A percentile compares a stretch with the other conserved stretches of the same genome.
phyloP scores from a whole-genome alignment of 2,329 filamentous ascomycete genomes.

The Cytospora paraplurivora region DNA sequence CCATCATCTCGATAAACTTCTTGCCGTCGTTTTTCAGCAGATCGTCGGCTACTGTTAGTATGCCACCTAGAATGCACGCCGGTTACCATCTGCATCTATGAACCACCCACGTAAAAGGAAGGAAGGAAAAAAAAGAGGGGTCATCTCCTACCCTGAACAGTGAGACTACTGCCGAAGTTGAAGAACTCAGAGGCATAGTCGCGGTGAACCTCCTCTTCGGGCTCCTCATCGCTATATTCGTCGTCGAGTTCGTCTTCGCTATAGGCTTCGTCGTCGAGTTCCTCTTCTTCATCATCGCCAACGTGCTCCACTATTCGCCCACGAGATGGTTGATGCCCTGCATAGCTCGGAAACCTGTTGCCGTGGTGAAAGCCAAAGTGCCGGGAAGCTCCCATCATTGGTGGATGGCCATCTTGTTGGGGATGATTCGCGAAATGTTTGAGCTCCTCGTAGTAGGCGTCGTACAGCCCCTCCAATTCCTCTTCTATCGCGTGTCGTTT shows the following conservation, averaged over 20 bases:
- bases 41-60: conserved; percentile 97
- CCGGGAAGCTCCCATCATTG: conserved; percentile 68
- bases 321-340: conserved; percentile 69
- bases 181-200: conserved; percentile 83
- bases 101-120: conserved; percentile 17
- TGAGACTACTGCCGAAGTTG: conserved; percentile 95
- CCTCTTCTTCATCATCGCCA: conserved; percentile 57
- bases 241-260: conserved; percentile 70
- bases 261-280: conserved; percentile 57
- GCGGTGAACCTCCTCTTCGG: conserved; percentile 52
- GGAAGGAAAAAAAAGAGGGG: too few species aligned
- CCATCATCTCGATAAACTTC: conserved; percentile 99
- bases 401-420: conserved; percentile 67
- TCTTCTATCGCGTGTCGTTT: conserved; percentile 98
- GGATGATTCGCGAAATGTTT: conserved; percentile 91
- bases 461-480: conserved; percentile 94
- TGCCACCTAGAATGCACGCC: conserved; percentile 70
- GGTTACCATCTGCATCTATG: conserved; percentile 35
- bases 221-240: conserved; percentile 66
- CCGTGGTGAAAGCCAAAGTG: conserved; percentile 54
- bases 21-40: conserved; percentile 98
- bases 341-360: conserved; percentile 50
- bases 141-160: conserved; percentile 72
- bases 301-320: conserved; percentile 73
- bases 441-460: conserved; percentile 97